Percentiles rank a stretch among this genome's conserved stretches.
These are phyloP conservation scores for Periconia macrospinosa DNA, from an alignment of 2,329 filamentous ascomycete species.

Conservation along the genomic window DNA sequence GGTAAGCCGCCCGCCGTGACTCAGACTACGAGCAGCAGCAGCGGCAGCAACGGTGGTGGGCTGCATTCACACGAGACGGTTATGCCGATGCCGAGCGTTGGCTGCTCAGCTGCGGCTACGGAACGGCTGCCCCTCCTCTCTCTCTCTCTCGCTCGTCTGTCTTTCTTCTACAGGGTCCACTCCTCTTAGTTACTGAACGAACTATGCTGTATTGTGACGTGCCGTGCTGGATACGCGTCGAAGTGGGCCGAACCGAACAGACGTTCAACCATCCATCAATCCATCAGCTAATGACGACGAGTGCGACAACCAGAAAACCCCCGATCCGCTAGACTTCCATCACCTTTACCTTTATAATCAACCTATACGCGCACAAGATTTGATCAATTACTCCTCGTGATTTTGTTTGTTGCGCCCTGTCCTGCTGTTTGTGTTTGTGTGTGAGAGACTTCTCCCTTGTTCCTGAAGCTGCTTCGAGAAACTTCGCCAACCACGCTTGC, in stretches of 20 bases:
- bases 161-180: neutral
- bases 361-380: neutral
- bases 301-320: too few relatives aligned
- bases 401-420: neutral
- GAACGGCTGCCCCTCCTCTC: slow-evolving; percentile 1
- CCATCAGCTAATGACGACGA: too few relatives aligned
- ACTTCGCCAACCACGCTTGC: slow-evolving; percentile 10
- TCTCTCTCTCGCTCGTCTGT: neutral
- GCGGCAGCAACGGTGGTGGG: neutral
- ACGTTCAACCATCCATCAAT: neutral
- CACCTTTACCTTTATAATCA: neutral
- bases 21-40: slow-evolving; percentile 8
- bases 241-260: too few relatives aligned
- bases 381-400: neutral
- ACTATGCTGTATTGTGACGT: too few relatives aligned
- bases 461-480: slow-evolving; percentile 14
- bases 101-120: neutral
- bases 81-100: slow-evolving; percentile 1
- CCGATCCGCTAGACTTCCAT: too few relatives aligned
- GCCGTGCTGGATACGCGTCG: too few relatives aligned
- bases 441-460: too few relatives aligned
- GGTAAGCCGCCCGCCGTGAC: slow-evolving; percentile 10
- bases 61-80: slow-evolving; percentile 17
- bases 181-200: too few relatives aligned
- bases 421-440: too few relatives aligned